phyloP scores from a whole-genome alignment of 129 eudicot genomes.

The Tagetes patula region DNA sequence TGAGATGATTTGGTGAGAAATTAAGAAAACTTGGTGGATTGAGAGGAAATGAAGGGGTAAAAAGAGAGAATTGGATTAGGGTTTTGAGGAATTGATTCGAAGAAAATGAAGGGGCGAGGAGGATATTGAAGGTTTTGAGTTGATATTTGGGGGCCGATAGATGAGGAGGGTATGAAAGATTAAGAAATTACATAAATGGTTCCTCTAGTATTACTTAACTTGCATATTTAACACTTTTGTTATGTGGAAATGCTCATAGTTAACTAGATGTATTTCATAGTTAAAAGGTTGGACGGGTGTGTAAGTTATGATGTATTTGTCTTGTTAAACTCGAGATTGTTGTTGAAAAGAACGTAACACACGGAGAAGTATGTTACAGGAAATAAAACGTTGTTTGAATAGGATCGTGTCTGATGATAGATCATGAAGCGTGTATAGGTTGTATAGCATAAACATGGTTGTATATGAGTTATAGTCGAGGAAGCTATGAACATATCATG shows the following conservation, averaged over 20 bases:
- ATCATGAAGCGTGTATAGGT: too few species aligned
- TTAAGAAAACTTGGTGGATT: conserved; percentile 8
- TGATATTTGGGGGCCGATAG: conserved; percentile 29
- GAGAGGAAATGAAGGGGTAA: conserved; percentile 9
- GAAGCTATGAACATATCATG: too few species aligned
- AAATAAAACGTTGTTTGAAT: too few species aligned
- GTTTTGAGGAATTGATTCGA: conserved; percentile 2
- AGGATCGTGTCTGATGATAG: too few species aligned
- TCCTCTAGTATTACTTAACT: conserved; percentile 12
- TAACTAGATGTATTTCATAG: too few species aligned
- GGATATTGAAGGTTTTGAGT: conserved; percentile 31
- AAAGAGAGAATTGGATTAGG: conserved; percentile 13
- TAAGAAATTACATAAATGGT: conserved; percentile 2
- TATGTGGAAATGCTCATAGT: neutral
- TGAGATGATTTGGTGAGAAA: conserved; percentile 5
- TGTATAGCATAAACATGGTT: too few species aligned
- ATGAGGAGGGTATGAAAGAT: conserved; percentile 12
- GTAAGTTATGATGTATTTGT: too few species aligned
- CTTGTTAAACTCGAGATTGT: too few species aligned
- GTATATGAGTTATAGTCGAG: too few species aligned
- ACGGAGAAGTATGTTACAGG: too few species aligned
- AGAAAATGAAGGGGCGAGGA: conserved; percentile 32
- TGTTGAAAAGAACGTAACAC: too few species aligned
- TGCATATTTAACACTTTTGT: neutral
- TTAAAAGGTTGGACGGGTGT: too few species aligned